Evolutionary conservation across 2,329 filamentous ascomycete species (phyloP).

Genomic region (Aspergillus udagawae): DNA sequence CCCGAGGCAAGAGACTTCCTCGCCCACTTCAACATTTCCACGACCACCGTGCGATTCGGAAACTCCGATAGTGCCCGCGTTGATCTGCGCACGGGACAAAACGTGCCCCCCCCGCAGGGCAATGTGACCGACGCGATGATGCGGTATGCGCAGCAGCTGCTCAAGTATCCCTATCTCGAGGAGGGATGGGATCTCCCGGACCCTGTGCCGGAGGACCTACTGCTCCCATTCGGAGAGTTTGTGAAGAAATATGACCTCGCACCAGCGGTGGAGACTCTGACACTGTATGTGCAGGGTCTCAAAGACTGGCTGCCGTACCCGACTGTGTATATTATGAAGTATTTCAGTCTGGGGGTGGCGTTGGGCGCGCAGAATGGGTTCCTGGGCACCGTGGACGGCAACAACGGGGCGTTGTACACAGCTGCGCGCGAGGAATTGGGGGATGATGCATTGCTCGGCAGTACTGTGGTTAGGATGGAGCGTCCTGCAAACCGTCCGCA

Average conservation of each 20-base stretch:
- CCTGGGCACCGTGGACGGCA: neutral
- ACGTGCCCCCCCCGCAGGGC: conserved; percentile 8
- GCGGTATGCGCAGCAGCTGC: conserved; percentile 13
- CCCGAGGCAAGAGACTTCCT: conserved; percentile 20
- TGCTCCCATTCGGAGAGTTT: conserved; percentile 13
- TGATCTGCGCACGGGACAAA: conserved; percentile 22
- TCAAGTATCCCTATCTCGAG: conserved; percentile 10
- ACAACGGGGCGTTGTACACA: conserved; percentile 1
- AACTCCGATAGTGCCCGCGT: neutral
- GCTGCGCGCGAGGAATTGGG: conserved; percentile 9
- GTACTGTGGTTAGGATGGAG: conserved; percentile 28
- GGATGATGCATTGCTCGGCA: conserved; percentile 36
- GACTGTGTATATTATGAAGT: conserved; percentile 6
- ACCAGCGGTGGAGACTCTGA: conserved; percentile 1
- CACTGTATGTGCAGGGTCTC: conserved; percentile 1
- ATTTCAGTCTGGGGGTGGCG: conserved; percentile 7
- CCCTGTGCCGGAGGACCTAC: conserved; percentile 14
- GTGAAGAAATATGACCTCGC: conserved; percentile 11
- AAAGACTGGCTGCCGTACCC: neutral
- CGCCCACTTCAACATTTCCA: conserved; percentile 17
- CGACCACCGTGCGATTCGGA: neutral
- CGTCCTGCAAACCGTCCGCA: conserved; percentile 27
- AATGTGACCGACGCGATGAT: conserved; percentile 7
- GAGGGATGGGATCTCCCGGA: conserved; percentile 8
- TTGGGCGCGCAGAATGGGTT: neutral